These are phyloP conservation scores for Lobulomyces angularis DNA, from an alignment of 192 early-diverging fungal species.

Conservation along the genomic window DNA sequence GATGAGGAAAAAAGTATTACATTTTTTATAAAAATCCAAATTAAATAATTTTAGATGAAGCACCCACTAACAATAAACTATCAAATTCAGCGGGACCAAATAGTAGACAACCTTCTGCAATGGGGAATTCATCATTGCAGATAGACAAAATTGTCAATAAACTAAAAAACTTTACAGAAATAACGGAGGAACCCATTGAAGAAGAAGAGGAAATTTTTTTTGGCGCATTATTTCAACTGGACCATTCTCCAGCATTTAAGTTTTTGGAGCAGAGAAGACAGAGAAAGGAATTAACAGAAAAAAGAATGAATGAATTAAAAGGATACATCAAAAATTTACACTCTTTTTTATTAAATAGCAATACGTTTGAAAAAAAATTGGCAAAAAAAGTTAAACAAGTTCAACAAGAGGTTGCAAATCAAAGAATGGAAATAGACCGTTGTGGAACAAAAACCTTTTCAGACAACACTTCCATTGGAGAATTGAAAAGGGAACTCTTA, in stretches of 20 bases:
- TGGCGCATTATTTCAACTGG: background rate
- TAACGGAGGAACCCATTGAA: too few relatives aligned
- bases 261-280: background rate
- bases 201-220: background rate
- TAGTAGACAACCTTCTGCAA: too few relatives aligned
- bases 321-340: conserved; percentile 26
- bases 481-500: conserved; percentile 44
- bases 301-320: conserved; percentile 27
- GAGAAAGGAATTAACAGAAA: background rate
- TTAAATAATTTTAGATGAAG: too few relatives aligned
- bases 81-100: too few relatives aligned
- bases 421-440: conserved; percentile 41
- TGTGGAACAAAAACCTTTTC: conserved; percentile 29
- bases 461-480: conserved; percentile 44
- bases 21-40: too few relatives aligned
- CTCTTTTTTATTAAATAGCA: conserved; percentile 18
- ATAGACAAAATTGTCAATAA: too few relatives aligned
- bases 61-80: too few relatives aligned
- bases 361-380: conserved; percentile 36
- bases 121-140: too few relatives aligned
- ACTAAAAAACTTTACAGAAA: too few relatives aligned
- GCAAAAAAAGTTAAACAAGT: conserved; percentile 30
- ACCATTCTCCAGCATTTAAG: background rate
- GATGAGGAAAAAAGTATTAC: too few relatives aligned
- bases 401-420: conserved; percentile 29